phyloP scores from a whole-genome alignment of 805 yeast genomes.

The Dipodascopsis uninucleata region DNA sequence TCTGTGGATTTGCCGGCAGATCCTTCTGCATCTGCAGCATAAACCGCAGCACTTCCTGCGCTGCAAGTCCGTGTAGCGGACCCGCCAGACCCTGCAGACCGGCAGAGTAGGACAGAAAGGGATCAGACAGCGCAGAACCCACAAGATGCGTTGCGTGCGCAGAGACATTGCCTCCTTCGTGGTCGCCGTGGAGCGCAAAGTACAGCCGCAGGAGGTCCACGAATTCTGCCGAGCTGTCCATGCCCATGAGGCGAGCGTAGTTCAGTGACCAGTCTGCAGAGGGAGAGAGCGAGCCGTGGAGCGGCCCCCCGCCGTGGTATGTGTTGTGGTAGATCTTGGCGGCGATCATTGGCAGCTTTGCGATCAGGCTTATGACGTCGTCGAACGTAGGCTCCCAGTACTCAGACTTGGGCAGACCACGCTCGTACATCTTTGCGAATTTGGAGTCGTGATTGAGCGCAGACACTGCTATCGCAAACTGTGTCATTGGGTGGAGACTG shows the following conservation, averaged over 20 bases:
- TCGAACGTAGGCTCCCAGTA: slow-evolving; percentile 76
- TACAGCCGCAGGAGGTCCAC: slow-evolving; percentile 68
- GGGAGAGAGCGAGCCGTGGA: slow-evolving; percentile 50
- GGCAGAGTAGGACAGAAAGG: slow-evolving; percentile 70
- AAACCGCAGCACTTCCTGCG: slow-evolving; percentile 79
- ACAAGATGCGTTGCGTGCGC: slow-evolving; percentile 80
- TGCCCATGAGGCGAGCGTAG: slow-evolving; percentile 63
- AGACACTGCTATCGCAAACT: slow-evolving; percentile 68
- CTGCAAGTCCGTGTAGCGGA: slow-evolving; percentile 81
- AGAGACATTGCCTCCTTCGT: slow-evolving; percentile 81
- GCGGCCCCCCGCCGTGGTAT: slow-evolving; percentile 43
- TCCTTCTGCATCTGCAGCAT: slow-evolving; percentile 54
- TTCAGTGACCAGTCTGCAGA: slow-evolving; percentile 69
- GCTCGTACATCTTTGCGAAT: slow-evolving; percentile 69
- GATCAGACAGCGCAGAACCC: slow-evolving; percentile 75
- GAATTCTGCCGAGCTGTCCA: slow-evolving; percentile 47
- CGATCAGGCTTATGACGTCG: slow-evolving; percentile 65
- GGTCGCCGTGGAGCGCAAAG: slow-evolving; percentile 73
- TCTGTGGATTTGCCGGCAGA: slow-evolving; percentile 38
- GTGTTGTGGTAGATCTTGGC: slow-evolving; percentile 69
- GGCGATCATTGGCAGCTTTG: slow-evolving; percentile 69
- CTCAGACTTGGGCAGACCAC: slow-evolving; percentile 62
- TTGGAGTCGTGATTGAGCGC: slow-evolving; percentile 68
- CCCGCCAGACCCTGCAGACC: slow-evolving; percentile 84
- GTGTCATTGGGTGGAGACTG: slow-evolving; percentile 80